These are phyloP conservation scores for Pouteria glomerata DNA, from an alignment of 148 eudicot genomes.

Conservation along the genomic window DNA sequence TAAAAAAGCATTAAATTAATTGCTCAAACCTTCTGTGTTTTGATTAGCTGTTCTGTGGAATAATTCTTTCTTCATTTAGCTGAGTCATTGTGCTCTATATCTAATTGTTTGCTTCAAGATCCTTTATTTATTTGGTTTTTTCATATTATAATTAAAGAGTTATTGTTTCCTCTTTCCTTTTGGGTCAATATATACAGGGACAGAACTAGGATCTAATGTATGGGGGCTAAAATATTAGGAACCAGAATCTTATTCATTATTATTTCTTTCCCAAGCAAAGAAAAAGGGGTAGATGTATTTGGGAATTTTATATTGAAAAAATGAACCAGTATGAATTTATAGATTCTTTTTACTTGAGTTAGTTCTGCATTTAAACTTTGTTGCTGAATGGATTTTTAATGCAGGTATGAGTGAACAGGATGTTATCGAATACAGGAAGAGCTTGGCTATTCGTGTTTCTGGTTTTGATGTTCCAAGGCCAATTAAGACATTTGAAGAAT, in stretches of 20 bases:
- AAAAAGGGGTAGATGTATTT: too few species aligned
- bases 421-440: constrained; percentile 67
- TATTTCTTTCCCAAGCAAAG: too few species aligned
- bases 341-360: not conserved
- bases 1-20: too few species aligned
- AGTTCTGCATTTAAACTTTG: not conserved
- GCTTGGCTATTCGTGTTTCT: constrained; percentile 76
- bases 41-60: not conserved
- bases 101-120: not conserved
- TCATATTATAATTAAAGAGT: not conserved
- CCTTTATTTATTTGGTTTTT: not conserved
- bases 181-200: too few species aligned
- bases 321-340: too few species aligned
- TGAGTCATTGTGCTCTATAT: not conserved
- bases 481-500: constrained; percentile 78
- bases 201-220: too few species aligned
- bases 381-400: not conserved
- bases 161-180: not conserved
- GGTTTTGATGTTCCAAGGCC: constrained; percentile 98
- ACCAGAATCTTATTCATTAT: too few species aligned
- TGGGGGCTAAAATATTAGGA: too few species aligned
- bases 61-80: not conserved
- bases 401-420: constrained; percentile 95
- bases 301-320: too few species aligned
- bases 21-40: not conserved